Evolutionary conservation across 2,329 filamentous ascomycete genomes (phyloP).

Genomic region (Epichloe typhina): DNA sequence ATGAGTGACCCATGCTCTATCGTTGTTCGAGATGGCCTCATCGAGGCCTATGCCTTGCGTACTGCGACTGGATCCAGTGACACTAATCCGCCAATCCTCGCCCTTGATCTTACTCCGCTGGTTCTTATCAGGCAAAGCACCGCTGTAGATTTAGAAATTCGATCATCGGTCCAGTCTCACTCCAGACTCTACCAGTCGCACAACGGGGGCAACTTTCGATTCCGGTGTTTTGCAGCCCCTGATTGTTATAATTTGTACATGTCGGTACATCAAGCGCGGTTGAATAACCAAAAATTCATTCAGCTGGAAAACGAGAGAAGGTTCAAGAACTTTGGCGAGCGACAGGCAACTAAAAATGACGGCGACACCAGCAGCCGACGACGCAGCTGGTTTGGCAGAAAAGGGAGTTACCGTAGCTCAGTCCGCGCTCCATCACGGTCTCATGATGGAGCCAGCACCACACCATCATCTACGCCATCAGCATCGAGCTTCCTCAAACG

Average conservation of each 20-base stretch:
- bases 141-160: constrained; percentile 84
- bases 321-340: constrained; percentile 59
- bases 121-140: constrained; percentile 86
- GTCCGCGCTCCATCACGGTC: constrained; percentile 50
- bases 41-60: constrained; percentile 40
- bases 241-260: constrained; percentile 76
- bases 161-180: constrained; percentile 64
- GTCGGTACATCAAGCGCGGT: constrained; percentile 75
- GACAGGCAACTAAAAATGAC: constrained; percentile 33
- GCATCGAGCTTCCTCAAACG: constrained; percentile 71
- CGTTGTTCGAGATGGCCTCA: constrained; percentile 42
- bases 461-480: constrained; percentile 44
- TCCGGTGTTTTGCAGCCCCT: constrained; percentile 62
- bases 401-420: constrained; percentile 52
- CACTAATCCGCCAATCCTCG: constrained; percentile 39
- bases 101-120: constrained; percentile 78
- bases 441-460: constrained; percentile 61
- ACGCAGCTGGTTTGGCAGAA: constrained; percentile 47
- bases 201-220: constrained; percentile 68
- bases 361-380: constrained; percentile 32
- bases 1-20: constrained; percentile 38
- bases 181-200: constrained; percentile 53
- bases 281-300: constrained; percentile 85
- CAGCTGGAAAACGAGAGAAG: constrained; percentile 51
- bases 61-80: constrained; percentile 16